Evolutionary conservation across 352 stramenopile genomes (phyloP).

Genomic region (Globisporangium polare): DNA sequence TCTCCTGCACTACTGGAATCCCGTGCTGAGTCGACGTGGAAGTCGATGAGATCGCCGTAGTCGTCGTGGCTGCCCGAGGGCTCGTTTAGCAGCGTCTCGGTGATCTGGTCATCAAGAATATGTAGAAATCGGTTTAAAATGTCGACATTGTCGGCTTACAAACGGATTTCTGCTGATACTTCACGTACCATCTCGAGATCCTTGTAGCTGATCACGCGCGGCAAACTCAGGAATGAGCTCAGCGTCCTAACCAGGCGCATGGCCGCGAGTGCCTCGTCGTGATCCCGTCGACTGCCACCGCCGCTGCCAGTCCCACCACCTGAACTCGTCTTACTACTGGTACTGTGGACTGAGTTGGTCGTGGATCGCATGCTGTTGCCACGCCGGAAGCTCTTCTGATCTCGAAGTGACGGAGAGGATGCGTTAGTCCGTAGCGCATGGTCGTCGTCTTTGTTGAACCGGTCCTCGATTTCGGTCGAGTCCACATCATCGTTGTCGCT

Average conservation of each 20-base stretch:
- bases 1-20: conserved; percentile 20
- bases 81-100: conserved; percentile 61
- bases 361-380: conserved; percentile 24
- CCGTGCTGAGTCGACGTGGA: conserved; percentile 57
- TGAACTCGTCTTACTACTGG: not conserved
- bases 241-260: conserved; percentile 54
- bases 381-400: conserved; percentile 31
- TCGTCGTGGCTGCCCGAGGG: conserved; percentile 39
- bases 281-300: not conserved
- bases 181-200: conserved; percentile 52
- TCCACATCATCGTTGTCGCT: not conserved
- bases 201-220: conserved; percentile 66
- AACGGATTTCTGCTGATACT: not conserved
- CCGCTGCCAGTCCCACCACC: conserved; percentile 3
- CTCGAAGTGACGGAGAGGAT: not conserved
- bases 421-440: not conserved
- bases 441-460: not conserved
- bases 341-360: not conserved
- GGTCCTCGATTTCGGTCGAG: conserved; percentile 17
- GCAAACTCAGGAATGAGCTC: conserved; percentile 63
- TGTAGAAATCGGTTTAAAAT: not conserved
- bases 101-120: conserved; percentile 38
- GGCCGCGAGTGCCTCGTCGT: conserved; percentile 31
- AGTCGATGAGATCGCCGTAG: conserved; percentile 66
- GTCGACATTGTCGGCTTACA: not conserved